Evolutionary conservation across 768 basidiomycete species (phyloP).

Genomic region (Ramaria sp.): DNA sequence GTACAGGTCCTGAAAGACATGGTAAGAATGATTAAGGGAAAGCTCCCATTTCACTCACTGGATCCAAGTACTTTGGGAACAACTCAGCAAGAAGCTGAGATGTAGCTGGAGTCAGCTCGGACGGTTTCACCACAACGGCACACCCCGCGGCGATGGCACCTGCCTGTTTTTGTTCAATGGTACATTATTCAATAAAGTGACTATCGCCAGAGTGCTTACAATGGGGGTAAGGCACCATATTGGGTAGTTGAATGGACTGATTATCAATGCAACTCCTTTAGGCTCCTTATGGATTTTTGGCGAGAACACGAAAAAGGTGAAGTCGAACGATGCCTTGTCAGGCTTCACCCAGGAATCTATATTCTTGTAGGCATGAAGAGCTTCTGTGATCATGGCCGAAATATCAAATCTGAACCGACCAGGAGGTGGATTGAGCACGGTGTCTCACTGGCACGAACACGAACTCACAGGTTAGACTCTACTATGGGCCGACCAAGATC

Average conservation of each 20-base stretch:
- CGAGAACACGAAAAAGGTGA: conserved; percentile 11
- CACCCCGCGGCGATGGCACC: conserved; percentile 21
- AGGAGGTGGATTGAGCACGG: neutral
- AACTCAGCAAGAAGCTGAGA: conserved; percentile 15
- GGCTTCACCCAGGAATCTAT: conserved; percentile 22
- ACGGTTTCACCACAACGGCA: conserved; percentile 17
- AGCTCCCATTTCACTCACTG: neutral
- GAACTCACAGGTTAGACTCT: conserved; percentile 13
- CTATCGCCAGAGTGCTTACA: neutral
- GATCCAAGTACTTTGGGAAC: conserved; percentile 19
- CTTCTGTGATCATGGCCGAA: conserved; percentile 14
- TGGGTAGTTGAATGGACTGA: conserved; percentile 19
- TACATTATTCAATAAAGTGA: neutral
- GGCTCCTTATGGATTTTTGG: conserved; percentile 18
- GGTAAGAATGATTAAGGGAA: neutral
- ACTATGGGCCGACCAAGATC: conserved; percentile 14
- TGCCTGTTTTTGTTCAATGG: conserved; percentile 1
- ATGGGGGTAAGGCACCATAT: neutral
- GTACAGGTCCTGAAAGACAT: conserved; percentile 3
- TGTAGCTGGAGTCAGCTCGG: conserved; percentile 14
- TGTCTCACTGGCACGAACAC: neutral
- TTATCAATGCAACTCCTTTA: conserved; percentile 15
- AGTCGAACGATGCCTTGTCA: conserved; percentile 12
- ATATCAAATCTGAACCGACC: conserved; percentile 13
- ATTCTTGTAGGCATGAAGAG: conserved; percentile 15